Conservation (phyloP, 805 yeast species). For the Cyberlindnera maritima region DNA sequence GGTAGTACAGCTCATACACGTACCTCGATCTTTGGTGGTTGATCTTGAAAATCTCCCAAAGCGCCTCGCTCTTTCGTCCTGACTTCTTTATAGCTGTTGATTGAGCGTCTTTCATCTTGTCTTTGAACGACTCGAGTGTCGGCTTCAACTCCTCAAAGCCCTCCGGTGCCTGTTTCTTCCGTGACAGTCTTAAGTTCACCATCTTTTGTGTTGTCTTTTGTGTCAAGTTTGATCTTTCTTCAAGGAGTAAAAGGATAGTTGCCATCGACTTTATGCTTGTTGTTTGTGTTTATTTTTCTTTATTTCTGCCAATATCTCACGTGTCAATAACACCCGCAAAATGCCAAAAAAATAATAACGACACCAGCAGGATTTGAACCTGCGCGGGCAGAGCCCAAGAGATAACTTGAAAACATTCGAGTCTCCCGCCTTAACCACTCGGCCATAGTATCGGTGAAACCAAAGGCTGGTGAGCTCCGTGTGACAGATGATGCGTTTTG, state of each 20-base stretch:
- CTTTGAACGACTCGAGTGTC: constrained; percentile 57
- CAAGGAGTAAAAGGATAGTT: too few species aligned
- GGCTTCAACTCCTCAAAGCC: constrained; percentile 72
- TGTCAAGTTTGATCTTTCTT: too few species aligned
- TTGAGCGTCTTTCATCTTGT: constrained; percentile 54
- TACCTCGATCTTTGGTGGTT: constrained; percentile 76
- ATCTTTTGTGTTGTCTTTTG: constrained; percentile 26
- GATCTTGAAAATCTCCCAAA: constrained; percentile 71
- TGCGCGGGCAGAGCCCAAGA: constrained; percentile 48
- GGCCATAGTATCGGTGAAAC: constrained; percentile 38
- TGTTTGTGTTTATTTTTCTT: background rate
- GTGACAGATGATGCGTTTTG: background rate
- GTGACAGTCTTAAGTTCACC: constrained; percentile 43
- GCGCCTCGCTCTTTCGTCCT: constrained; percentile 48
- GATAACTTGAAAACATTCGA: constrained; percentile 36
- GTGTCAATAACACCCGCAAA: constrained; percentile 4
- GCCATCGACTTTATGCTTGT: background rate
- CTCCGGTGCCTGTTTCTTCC: constrained; percentile 59
- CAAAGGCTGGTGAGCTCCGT: background rate
- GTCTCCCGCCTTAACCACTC: constrained; percentile 50
- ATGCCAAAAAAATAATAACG: constrained; percentile 29
- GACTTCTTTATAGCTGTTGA: constrained; percentile 36
- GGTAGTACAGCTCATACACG: constrained; percentile 69
- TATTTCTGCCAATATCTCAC: background rate
- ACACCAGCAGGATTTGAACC: constrained; percentile 48